Percentiles rank a stretch among this genome's conserved stretches.
phyloP scores from a whole-genome alignment of 805 yeast species.

The Barnettozyma salicaria region DNA sequence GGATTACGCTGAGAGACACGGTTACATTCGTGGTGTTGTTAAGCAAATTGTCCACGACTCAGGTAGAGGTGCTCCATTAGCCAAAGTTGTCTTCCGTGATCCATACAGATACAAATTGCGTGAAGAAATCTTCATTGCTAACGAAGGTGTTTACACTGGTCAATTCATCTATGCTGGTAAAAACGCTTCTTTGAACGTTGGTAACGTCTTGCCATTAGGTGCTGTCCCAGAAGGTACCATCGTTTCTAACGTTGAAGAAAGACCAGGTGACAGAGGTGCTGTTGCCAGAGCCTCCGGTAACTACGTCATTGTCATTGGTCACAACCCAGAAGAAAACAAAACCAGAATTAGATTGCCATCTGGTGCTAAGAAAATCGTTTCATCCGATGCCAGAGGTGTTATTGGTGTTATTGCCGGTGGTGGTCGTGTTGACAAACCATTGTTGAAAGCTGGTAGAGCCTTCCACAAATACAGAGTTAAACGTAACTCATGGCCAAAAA shows the following conservation, averaged over 20 bases:
- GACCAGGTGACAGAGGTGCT: slow-evolving; percentile 99
- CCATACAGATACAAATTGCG: slow-evolving; percentile 98
- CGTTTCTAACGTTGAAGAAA: slow-evolving; percentile 96
- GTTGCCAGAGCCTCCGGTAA: slow-evolving; percentile 99
- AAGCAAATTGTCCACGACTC: slow-evolving; percentile 99
- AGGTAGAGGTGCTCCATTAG: slow-evolving; percentile 99
- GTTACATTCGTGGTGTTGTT: slow-evolving; percentile 99
- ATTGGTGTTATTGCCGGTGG: slow-evolving; percentile 99
- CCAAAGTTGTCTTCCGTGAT: slow-evolving; percentile 98
- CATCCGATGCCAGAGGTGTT: slow-evolving; percentile 98
- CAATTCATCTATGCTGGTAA: slow-evolving; percentile 99
- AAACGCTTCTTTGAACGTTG: slow-evolving; percentile 94
- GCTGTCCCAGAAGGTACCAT: slow-evolving; percentile 99
- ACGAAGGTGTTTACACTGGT: slow-evolving; percentile 99
- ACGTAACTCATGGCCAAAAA: slow-evolving; percentile 99
- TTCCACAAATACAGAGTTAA: slow-evolving; percentile 99
- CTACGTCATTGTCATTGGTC: slow-evolving; percentile 98
- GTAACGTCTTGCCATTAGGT: slow-evolving; percentile 96
- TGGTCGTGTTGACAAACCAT: slow-evolving; percentile 99
- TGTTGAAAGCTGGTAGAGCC: slow-evolving; percentile 99
- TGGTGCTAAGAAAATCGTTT: slow-evolving; percentile 95
- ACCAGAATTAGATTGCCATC: slow-evolving; percentile 99
- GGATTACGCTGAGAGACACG: slow-evolving; percentile 99
- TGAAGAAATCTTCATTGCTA: slow-evolving; percentile 98
- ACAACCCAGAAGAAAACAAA: slow-evolving; percentile 98